phyloP scores from a whole-genome alignment of 2,329 filamentous ascomycete species.

The Chrysoporthe puriensis region DNA sequence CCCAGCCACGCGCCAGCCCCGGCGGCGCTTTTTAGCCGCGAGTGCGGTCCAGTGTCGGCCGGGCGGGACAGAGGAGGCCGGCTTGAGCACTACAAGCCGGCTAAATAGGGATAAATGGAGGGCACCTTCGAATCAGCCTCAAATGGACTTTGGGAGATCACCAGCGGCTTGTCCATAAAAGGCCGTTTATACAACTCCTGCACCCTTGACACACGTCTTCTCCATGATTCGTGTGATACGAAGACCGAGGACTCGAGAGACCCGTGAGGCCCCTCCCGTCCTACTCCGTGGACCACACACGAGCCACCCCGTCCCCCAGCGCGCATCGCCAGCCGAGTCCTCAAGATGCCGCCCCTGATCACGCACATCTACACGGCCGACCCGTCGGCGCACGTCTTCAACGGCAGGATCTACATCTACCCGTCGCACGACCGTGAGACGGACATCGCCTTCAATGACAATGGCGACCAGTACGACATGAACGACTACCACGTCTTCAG shows the following conservation, averaged over 20 bases:
- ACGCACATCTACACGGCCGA: constrained; percentile 79
- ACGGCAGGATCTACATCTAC: constrained; percentile 76
- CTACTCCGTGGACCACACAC: background rate
- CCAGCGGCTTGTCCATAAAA: background rate
- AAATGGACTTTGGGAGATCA: background rate
- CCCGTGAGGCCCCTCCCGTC: background rate
- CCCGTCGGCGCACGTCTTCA: constrained; percentile 80
- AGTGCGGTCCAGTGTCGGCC: too few relatives aligned
- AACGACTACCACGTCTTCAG: constrained; percentile 81
- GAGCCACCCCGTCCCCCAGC: background rate
- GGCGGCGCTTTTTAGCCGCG: too few relatives aligned
- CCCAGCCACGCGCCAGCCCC: too few relatives aligned
- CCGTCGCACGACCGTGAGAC: constrained; percentile 80
- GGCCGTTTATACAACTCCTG: background rate
- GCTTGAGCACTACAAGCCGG: background rate
- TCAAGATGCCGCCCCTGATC: constrained; percentile 63
- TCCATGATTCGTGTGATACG: background rate
- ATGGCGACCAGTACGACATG: constrained; percentile 87
- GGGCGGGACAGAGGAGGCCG: too few relatives aligned
- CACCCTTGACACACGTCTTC: too few relatives aligned
- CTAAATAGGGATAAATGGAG: constrained; percentile 2
- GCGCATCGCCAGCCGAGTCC: background rate
- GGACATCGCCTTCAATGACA: constrained; percentile 74
- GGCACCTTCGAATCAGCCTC: constrained; percentile 3
- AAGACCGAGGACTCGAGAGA: too few relatives aligned